Conservation (phyloP, 208 protist genomes). For the Lotmaria passim region DNA sequence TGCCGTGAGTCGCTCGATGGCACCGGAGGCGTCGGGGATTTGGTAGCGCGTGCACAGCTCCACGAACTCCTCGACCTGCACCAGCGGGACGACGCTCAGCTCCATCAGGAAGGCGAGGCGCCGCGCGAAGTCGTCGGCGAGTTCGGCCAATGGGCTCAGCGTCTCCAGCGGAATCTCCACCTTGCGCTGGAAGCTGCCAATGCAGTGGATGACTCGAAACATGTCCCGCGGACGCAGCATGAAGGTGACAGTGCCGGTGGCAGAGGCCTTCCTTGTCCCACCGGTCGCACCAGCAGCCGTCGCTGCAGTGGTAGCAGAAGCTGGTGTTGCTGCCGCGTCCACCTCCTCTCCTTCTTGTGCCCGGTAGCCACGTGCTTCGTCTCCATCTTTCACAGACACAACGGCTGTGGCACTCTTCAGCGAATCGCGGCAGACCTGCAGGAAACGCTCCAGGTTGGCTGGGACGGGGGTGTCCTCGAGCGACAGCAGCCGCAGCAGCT, state of each 20-base stretch:
- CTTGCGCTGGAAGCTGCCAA: slow-evolving; percentile 48
- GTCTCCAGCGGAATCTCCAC: slow-evolving; percentile 58
- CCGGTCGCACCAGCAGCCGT: no score
- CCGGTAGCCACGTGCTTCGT: no score
- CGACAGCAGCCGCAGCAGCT: slow-evolving; percentile 35
- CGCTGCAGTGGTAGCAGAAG: no score
- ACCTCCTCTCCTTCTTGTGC: neutral
- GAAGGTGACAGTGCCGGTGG: slow-evolving; percentile 17
- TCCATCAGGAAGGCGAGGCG: slow-evolving; percentile 48
- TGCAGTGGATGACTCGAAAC: slow-evolving; percentile 43
- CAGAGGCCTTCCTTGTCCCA: neutral
- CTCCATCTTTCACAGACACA: neutral
- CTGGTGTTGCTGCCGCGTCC: neutral
- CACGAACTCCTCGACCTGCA: slow-evolving; percentile 55
- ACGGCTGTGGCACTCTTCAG: slow-evolving; percentile 4
- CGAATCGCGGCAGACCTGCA: slow-evolving; percentile 16
- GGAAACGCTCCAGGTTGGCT: slow-evolving; percentile 22
- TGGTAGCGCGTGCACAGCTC: slow-evolving; percentile 50
- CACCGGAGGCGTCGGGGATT: slow-evolving; percentile 55
- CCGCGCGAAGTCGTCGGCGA: slow-evolving; percentile 66
- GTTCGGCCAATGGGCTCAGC: slow-evolving; percentile 48
- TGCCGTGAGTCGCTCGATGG: slow-evolving; percentile 34
- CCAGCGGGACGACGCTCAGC: slow-evolving; percentile 54
- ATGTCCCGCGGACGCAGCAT: slow-evolving; percentile 67
- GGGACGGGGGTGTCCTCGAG: slow-evolving; percentile 28